Evolutionary conservation across 2,329 filamentous ascomycete genomes (phyloP), one percentile per base, ranked within the genome.

Genomic region (Fusarium nisikadoi): DNA sequence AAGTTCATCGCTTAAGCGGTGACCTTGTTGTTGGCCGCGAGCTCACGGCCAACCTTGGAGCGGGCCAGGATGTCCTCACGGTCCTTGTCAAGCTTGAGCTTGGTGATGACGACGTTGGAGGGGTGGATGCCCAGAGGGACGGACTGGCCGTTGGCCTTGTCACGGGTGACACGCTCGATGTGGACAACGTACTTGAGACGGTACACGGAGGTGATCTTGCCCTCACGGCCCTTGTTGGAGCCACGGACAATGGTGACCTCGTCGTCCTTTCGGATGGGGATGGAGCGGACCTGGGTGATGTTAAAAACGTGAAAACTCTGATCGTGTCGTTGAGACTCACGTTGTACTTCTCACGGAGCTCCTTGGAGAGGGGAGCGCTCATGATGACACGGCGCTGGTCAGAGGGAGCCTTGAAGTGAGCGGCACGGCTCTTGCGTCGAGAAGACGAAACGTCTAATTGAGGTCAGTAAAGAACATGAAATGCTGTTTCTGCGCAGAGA

Each of bases 281-380:
- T 97, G 85, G 91, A 92, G 89, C 94, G 94, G 85, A 97, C 94
- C 94, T 97, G 47, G 23, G 12, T 12, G 4, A 43, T 56, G 64
- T 76, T n/a, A 72, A 63, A 29, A 50, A 3, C 3, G 9, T 47
- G 29, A 27, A 20, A 6, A 7, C 19, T n/a, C 9, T 59, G 12
- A 14, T 3, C 3, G 14, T 3, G 27, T 36, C 56, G 14, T 49
- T 3, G 20, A 17, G 16, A 52, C 93, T 78, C 90, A 98, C 96
- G 86, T 97, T 97, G 93, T 99, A 93, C 92, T 99, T 96, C 88
- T 97, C 95, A 84, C 94, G 92, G 84, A 99, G 91, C 89, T 99
- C 96, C 90, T 97, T 97, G 89, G 90, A 93, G 79, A 98, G 90
- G 81, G 94, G 93, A 79, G 96, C 95, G 88, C 93, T 95, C 95